Base-by-base conservation (phyloP, 345 rosid genomes). In the Crucihimalaya himalaica region DNA sequence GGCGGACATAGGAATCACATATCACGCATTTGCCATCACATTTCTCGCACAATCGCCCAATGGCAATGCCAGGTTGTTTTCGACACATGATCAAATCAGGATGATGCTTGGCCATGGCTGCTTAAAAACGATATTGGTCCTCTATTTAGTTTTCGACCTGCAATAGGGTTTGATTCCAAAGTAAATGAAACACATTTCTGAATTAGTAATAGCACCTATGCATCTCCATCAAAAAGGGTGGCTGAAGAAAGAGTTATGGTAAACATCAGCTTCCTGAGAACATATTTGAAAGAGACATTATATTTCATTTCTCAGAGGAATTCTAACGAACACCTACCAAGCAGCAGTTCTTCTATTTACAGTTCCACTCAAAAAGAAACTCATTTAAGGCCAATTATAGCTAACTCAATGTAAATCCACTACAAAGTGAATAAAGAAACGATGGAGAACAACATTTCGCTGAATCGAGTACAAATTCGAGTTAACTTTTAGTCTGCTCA, bases 51-150 rank as follows among this genome's bases (percentile, higher is more conserved):
- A 88, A 72, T 15, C 88, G 32, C 63, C 90, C 90, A 14, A 86
- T 88, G 18, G 90, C 93, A 65, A 87, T 88, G 15, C 90, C 93
- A 1, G 93, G 88, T 74, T 86, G 88, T 80, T 86, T 88, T 59
- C 88, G 42, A 79, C 93, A 88, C 93, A 88, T 86, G 63, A 86
- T 88, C 74, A 88, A 66, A 81, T 88, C 93, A 20, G 93, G 93
- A 50, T 88, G 93, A 75, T 88, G 90, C 86, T 88, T 86, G 8
- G 87, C 87, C 91, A 87, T 87, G 29, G 60, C 78, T 71, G 5
- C 40, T n/a, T n/a, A 39, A 21, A 39, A 2, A 39, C 25, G 10
- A 3, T 13, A 21, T 32, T 70, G 25, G 25, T 58, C 57, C 64
- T 68, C 54, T 19, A 4, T 14, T 13, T 28, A 68, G 54, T 40